Percentiles rank a stretch among this genome's conserved stretches.
Evolutionary conservation across 345 rosid genomes (phyloP).

Genomic region (Abelmoschus esculentus): DNA sequence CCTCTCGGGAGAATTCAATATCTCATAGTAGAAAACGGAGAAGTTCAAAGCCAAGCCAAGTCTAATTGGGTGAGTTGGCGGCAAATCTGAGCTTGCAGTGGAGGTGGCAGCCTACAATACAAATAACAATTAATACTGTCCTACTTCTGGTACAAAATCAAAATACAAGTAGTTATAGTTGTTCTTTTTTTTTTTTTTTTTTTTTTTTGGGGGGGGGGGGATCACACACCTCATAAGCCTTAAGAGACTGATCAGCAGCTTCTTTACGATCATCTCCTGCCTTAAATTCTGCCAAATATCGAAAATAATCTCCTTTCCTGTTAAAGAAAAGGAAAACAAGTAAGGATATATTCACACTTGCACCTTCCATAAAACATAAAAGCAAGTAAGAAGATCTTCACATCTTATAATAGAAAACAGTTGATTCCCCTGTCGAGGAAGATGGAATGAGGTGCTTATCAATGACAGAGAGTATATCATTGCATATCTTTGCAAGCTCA

Average conservation of each 20-base stretch:
- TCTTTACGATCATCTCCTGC: constrained; percentile 11
- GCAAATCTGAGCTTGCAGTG: constrained; percentile 46
- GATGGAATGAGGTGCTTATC: constrained; percentile 65
- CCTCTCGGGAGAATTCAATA: constrained; percentile 75
- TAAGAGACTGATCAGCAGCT: constrained; percentile 18
- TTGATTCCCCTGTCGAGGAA: constrained; percentile 64
- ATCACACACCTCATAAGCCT: constrained; percentile 28
- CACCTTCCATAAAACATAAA: neutral
- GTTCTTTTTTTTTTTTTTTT: no score
- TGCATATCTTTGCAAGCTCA: constrained; percentile 66
- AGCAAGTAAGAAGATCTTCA: constrained; percentile 19
- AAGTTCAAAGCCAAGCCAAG: constrained; percentile 79
- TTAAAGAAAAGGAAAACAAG: constrained; percentile 2
- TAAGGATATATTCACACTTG: neutral
- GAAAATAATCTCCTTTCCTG: constrained; percentile 19
- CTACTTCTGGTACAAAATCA: neutral
- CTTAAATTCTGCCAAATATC: constrained; percentile 14
- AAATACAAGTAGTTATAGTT: no score
- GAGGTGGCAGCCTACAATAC: constrained; percentile 26
- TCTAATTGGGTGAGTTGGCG: constrained; percentile 76
- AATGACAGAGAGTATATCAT: constrained; percentile 54
- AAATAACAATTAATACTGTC: neutral
- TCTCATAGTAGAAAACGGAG: constrained; percentile 82
- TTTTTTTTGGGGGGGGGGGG: neutral
- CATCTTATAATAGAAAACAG: constrained; percentile 78